Conservation (phyloP, 2,329 filamentous ascomycete genomes). For the Aspergillus sergii region DNA sequence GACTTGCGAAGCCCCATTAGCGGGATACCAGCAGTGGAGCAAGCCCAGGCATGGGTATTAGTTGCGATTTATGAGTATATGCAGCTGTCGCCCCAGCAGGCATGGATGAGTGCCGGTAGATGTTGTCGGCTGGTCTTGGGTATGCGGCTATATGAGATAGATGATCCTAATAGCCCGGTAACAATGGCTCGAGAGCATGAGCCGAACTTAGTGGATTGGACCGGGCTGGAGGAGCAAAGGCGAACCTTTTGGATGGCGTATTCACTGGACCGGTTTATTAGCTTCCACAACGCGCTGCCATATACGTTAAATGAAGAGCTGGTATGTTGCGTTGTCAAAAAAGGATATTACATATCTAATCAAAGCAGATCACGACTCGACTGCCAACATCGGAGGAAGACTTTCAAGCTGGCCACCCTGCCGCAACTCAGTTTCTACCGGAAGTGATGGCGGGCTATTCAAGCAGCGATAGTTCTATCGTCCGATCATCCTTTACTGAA, state of each 20-base stretch:
- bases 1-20: conserved; percentile 14
- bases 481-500: conserved; percentile 34
- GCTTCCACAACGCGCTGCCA: conserved; percentile 33
- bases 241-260: conserved; percentile 48
- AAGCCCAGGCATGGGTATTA: conserved; percentile 42
- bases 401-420: conserved; percentile 38
- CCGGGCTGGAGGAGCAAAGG: conserved; percentile 38
- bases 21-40: conserved; percentile 28
- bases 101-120: conserved; percentile 41
- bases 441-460: conserved; percentile 29
- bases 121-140: conserved; percentile 42
- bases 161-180: conserved; percentile 25
- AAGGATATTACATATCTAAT: background rate
- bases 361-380: conserved; percentile 35
- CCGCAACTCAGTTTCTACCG: conserved; percentile 31
- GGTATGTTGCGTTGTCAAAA: conserved; percentile 15
- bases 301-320: conserved; percentile 32
- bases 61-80: conserved; percentile 43
- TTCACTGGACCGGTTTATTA: conserved; percentile 40
- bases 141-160: conserved; percentile 40
- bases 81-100: conserved; percentile 34
- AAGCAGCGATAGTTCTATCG: conserved; percentile 7
- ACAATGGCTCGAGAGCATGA: conserved; percentile 17
- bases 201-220: conserved; percentile 22
- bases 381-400: conserved; percentile 39